These are phyloP conservation scores for Phragmites australis DNA, from an alignment of 176 grass and related monocot genomes.

Conservation along the genomic window DNA sequence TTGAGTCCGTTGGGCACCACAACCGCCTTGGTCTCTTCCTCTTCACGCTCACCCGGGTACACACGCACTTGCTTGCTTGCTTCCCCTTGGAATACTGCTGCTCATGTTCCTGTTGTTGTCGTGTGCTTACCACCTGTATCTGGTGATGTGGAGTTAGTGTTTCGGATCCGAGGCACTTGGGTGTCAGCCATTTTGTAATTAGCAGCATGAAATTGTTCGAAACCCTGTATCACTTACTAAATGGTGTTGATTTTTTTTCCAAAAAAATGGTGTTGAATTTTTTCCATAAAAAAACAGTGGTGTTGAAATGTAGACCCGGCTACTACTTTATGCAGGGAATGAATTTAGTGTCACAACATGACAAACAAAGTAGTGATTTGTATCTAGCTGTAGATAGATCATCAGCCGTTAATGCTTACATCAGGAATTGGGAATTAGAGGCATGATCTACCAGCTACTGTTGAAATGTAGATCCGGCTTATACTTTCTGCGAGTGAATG, in stretches of 20 bases:
- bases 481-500: background rate
- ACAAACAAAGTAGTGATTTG: background rate
- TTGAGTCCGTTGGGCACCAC: constrained; percentile 64
- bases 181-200: too few relatives aligned
- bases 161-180: background rate
- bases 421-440: too few relatives aligned
- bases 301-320: background rate
- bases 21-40: constrained; percentile 85
- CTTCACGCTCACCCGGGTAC: constrained; percentile 69
- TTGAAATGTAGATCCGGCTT: background rate
- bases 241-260: too few relatives aligned
- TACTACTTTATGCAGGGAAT: background rate
- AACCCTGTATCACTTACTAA: background rate
- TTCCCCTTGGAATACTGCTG: background rate
- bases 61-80: background rate
- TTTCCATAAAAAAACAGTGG: too few relatives aligned
- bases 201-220: background rate
- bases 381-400: background rate
- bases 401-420: too few relatives aligned
- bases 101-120: background rate
- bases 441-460: background rate
- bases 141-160: background rate
- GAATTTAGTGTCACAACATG: background rate
- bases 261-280: background rate
- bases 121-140: background rate